Conservation (phyloP, 176 grass and related monocot genomes). For the Ensete glaucum region DNA sequence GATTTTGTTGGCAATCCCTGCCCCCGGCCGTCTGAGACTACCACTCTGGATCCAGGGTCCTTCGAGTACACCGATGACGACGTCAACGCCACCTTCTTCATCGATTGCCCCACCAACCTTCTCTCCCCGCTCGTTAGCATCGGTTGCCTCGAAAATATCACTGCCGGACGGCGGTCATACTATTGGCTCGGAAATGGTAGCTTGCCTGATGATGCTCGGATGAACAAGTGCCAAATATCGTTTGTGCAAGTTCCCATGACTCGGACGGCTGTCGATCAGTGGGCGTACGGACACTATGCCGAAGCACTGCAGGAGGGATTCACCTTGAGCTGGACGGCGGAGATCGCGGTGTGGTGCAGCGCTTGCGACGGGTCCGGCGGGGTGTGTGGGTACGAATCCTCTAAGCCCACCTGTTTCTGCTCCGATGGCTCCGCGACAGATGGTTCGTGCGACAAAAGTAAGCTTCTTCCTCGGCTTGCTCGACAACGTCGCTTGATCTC, state of each 20-base stretch:
- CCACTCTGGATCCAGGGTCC: background rate
- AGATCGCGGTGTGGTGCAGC: conserved; percentile 19
- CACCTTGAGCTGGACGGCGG: conserved; percentile 19
- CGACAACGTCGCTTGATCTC: too few species aligned
- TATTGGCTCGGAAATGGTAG: background rate
- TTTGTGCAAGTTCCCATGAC: background rate
- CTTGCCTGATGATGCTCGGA: background rate
- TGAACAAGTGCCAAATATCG: too few species aligned
- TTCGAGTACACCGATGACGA: background rate
- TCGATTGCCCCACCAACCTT: background rate
- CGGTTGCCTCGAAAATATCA: background rate
- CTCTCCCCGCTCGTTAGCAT: background rate
- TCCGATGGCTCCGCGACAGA: conserved; percentile 2
- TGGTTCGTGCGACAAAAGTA: too few species aligned
- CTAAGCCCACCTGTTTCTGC: conserved; percentile 32
- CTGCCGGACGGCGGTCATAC: too few species aligned
- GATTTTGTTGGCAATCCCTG: background rate
- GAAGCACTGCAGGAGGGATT: conserved; percentile 22
- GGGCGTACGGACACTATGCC: background rate
- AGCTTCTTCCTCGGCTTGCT: too few species aligned
- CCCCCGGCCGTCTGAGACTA: background rate
- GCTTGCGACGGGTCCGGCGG: conserved; percentile 15
- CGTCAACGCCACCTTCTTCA: background rate
- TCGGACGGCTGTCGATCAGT: background rate
- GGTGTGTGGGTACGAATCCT: conserved; percentile 26